Evolutionary conservation across 176 grass and related monocot species (phyloP), one percentile per base, ranked within the genome.

Genomic region (Aechmea fasciata): DNA sequence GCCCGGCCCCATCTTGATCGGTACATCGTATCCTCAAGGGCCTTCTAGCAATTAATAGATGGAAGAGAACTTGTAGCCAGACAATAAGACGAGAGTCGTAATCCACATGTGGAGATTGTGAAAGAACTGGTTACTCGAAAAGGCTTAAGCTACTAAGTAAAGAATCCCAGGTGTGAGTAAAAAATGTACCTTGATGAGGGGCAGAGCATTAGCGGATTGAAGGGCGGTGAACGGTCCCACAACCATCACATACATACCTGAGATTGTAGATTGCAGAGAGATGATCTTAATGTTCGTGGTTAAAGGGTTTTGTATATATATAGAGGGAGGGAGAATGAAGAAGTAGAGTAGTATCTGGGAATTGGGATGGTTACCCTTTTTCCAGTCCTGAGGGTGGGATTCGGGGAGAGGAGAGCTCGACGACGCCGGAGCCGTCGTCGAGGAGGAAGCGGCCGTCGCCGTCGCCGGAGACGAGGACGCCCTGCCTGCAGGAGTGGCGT

Each of bases 221-320:
- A 67, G 17, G 25, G 61, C 66, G 54, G 78, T 22, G 24, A 79
- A 92, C 50, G 79, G 73, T 2, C 89, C 89, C 64, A 97, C 65
- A 57, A 92, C 69, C 89, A 97, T 83, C 11, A 97, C 83, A 74
- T 87, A 97, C 86, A 87, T 87, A 48, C 92, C 88, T 96, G 41
- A 65, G 81, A 3, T 48, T 64, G 1, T 55, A 41, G 33, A 41
- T 41, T 41, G 1, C 33, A n/a, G n/a, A 33, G 52, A 73, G 48
- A 47, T 76, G 61, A 75, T 53, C 11, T 70, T 23, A 78, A 48
- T n/a, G 28, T 69, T 66, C 54, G 0, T 14, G 63, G 25, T 26
- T 26, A 65, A 11, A 66, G 63, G 52, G 11, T 22, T 22, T 50
- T 2, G 1, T 8, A 64, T n/a, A 68, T 49, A 53, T 26, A 71